These are phyloP conservation scores for Eremochloa ophiuroides DNA, from an alignment of 176 grass and related monocot species.

Conservation along the genomic window DNA sequence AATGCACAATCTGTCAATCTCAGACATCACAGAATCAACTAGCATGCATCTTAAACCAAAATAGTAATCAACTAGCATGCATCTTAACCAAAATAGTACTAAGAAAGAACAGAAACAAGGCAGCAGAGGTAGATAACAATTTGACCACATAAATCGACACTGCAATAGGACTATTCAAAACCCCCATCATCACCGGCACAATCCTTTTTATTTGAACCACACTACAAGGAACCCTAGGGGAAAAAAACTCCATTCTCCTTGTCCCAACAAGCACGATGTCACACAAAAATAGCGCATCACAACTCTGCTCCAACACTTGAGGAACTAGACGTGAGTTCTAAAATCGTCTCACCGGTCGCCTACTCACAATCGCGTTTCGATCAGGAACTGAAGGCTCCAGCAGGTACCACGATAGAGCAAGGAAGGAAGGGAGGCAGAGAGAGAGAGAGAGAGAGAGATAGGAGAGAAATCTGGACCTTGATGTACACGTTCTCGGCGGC, in stretches of 20 bases:
- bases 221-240: neutral
- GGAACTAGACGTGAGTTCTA: neutral
- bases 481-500: conserved; percentile 81
- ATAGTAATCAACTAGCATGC: neutral
- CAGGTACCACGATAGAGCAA: neutral
- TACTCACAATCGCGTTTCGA: neutral
- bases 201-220: neutral
- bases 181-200: neutral
- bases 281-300: neutral
- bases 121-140: neutral
- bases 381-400: neutral
- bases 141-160: neutral
- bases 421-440: neutral
- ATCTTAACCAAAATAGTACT: neutral
- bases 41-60: no score
- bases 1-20: neutral
- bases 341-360: neutral
- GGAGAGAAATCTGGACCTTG: conserved; percentile 42
- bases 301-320: neutral
- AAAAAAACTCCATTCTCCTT: neutral
- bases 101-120: neutral
- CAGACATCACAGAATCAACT: neutral
- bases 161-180: neutral
- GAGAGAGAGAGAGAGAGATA: neutral
- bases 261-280: neutral